Evolutionary conservation across 176 grass and related monocot species (phyloP).

Genomic region (Puccinellia tenuiflora): DNA sequence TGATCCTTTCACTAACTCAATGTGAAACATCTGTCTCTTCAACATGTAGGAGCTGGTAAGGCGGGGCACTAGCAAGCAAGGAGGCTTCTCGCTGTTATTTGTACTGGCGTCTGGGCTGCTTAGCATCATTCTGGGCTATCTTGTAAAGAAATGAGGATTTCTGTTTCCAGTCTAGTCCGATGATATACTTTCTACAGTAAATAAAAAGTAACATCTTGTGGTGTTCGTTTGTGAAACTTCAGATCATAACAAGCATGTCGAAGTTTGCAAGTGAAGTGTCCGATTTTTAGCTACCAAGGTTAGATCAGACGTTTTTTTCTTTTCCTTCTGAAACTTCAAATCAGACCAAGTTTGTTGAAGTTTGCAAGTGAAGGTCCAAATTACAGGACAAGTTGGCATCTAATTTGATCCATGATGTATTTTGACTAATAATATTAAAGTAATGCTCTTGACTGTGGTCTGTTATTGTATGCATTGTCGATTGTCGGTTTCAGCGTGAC

Average conservation of each 20-base stretch:
- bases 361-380: neutral
- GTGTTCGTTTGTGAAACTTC: neutral
- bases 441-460: neutral
- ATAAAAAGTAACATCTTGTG: conserved; percentile 26
- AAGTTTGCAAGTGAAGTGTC: neutral
- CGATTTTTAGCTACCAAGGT: conserved; percentile 5
- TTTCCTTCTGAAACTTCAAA: neutral
- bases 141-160: conserved; percentile 56
- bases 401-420: conserved; percentile 31
- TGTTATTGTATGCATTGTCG: neutral
- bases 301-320: neutral
- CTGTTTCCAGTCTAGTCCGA: neutral
- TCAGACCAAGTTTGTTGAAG: conserved; percentile 3
- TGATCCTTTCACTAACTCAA: neutral
- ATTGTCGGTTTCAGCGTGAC: neutral
- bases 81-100: conserved; percentile 41
- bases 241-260: neutral
- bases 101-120: conserved; percentile 33
- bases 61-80: conserved; percentile 31
- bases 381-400: neutral
- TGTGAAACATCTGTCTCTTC: neutral
- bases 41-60: conserved; percentile 47
- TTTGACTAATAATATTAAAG: conserved; percentile 14
- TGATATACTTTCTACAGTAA: conserved; percentile 11
- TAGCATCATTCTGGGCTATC: conserved; percentile 49